Conservation (phyloP, 257 asterid genomes). For the Nicotiana undulata region DNA sequence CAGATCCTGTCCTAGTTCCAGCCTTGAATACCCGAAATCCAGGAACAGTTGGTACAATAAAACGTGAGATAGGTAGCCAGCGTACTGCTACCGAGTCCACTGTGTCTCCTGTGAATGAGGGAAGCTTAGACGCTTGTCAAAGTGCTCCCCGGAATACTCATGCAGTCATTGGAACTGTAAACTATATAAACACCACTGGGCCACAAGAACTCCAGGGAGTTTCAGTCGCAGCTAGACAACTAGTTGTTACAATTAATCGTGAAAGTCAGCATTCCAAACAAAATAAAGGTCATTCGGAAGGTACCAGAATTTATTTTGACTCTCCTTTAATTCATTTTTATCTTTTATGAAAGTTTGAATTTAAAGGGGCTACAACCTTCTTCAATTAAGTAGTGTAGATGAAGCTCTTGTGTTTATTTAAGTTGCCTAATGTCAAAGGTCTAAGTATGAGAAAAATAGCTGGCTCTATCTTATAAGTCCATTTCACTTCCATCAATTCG, state of each 20-base stretch:
- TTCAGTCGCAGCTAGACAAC: constrained; percentile 17
- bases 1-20: constrained; percentile 47
- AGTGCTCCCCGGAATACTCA: constrained; percentile 9
- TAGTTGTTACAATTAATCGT: constrained; percentile 14
- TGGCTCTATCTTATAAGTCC: background rate
- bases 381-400: background rate
- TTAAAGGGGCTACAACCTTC: background rate
- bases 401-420: background rate
- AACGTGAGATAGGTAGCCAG: constrained; percentile 38
- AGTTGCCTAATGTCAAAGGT: background rate
- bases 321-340: background rate
- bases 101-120: constrained; percentile 8
- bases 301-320: constrained; percentile 14
- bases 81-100: constrained; percentile 19
- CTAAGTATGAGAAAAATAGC: background rate
- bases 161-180: constrained; percentile 21
- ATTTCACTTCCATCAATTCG: background rate
- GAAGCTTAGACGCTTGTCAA: constrained; percentile 19
- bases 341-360: background rate
- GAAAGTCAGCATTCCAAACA: constrained; percentile 23
- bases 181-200: constrained; percentile 10
- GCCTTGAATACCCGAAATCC: constrained; percentile 30
- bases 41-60: constrained; percentile 30
- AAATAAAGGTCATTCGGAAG: constrained; percentile 24
- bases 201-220: constrained; percentile 19